Conservation (phyloP, 352 stramenopile genomes). For the Thalassiosira mediterranea region DNA sequence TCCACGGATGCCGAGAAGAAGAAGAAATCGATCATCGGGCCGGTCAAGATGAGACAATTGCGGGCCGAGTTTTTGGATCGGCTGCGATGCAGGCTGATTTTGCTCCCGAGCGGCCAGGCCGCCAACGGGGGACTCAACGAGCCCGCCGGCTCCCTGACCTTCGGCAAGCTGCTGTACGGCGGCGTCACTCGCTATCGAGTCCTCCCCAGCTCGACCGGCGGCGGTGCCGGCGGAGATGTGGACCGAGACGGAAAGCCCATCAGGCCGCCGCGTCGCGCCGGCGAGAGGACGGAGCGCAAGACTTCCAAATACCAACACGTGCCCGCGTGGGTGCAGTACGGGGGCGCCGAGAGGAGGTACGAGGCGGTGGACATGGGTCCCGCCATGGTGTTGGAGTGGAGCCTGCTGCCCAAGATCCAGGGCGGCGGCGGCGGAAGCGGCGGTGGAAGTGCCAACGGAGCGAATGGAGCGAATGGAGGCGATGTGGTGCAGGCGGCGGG, state of each 20-base stretch:
- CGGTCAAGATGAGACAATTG: conserved; percentile 33
- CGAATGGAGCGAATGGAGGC: too few relatives aligned
- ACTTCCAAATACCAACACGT: conserved; percentile 24
- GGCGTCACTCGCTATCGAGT: conserved; percentile 72
- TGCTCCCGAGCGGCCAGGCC: conserved; percentile 58
- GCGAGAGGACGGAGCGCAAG: conserved; percentile 60
- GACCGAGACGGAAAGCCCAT: conserved; percentile 9
- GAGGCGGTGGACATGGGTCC: conserved; percentile 73
- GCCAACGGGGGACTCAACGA: conserved; percentile 47
- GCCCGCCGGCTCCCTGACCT: conserved; percentile 59
- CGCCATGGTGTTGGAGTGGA: conserved; percentile 61
- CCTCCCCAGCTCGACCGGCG: conserved; percentile 32
- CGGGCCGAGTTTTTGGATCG: conserved; percentile 61
- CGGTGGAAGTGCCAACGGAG: too few relatives aligned
- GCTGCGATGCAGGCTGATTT: conserved; percentile 63
- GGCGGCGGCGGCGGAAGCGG: background rate
- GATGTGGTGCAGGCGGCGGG: background rate
- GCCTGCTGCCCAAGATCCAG: conserved; percentile 45
- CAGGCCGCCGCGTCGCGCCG: conserved; percentile 43
- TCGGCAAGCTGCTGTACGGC: conserved; percentile 73
- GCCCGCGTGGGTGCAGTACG: conserved; percentile 70
- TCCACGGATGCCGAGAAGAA: background rate
- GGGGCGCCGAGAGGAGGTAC: conserved; percentile 64
- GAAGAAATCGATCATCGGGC: background rate
- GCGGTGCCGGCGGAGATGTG: background rate